Conservation (phyloP, 164 flowering plant genomes). For the Vitis labrusca region DNA sequence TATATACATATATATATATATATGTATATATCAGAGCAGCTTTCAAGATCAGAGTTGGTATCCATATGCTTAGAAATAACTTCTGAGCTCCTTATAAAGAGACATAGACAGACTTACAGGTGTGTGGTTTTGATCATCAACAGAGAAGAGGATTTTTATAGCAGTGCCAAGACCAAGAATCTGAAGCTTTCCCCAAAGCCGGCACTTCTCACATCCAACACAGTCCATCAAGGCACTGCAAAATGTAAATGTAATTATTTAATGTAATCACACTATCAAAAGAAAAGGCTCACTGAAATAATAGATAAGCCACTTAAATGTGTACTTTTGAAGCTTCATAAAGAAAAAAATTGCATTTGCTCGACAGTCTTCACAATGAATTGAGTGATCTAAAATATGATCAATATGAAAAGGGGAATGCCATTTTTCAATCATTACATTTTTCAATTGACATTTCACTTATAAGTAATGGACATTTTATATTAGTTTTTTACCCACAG, state of each 20-base stretch:
- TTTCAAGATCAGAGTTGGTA: not conserved
- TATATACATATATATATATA: too few relatives aligned
- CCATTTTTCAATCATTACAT: not conserved
- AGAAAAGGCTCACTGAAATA: too few relatives aligned
- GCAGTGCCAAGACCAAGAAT: conserved; percentile 99
- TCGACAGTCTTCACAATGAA: too few relatives aligned
- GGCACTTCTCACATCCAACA: conserved; percentile 97
- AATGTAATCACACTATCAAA: not conserved
- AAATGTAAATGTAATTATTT: not conserved
- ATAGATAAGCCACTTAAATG: too few relatives aligned
- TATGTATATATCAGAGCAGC: not conserved
- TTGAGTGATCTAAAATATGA: too few relatives aligned
- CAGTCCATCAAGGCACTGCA: conserved; percentile 96
- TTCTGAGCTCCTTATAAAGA: too few relatives aligned
- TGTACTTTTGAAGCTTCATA: too few relatives aligned
- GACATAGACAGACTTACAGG: conserved; percentile 42
- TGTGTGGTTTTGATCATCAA: conserved; percentile 49
- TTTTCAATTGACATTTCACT: too few relatives aligned
- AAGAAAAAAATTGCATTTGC: too few relatives aligned
- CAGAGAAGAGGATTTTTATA: conserved; percentile 89
- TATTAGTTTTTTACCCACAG: not conserved
- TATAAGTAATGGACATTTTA: too few relatives aligned
- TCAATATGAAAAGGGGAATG: too few relatives aligned
- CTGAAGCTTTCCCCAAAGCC: conserved; percentile 99
- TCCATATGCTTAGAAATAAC: not conserved